Base-by-base conservation (phyloP, 2,329 filamentous ascomycete species). In the Microcera coccophila region DNA sequence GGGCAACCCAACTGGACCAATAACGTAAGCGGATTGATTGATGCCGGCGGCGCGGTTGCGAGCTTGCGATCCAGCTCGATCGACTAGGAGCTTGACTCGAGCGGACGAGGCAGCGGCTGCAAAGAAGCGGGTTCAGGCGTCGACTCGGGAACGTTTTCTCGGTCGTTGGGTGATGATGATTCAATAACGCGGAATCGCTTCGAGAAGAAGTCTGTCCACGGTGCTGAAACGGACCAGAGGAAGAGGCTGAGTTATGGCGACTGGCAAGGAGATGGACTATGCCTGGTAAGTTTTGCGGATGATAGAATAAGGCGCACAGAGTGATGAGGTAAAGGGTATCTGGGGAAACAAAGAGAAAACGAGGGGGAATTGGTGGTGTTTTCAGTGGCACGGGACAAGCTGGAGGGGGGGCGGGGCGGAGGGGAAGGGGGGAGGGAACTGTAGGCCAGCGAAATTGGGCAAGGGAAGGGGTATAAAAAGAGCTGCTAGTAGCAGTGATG, bases 341-440 rank as follows among this genome's bases (percentile, higher is more conserved):
- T 58, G 55, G 55, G 55, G 55, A 58, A 58, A 58, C 55, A 58
- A 58, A 58, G 55, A 58, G 53, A 57, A 58, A 58, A 55, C 40
- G 52, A 53, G 53, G 47, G 53, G 53, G 49, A 56, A 47, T 58
- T 47, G 55, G 45, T 56, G 51, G 51, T 58, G 53, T 54, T 58
- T 57, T 58, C 47, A 49, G 55, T 58, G 55, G 55, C 53, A 58
- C 55, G 53, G 55, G 55, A 57, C 55, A 58, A 50, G 55, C 54
- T 57, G 49, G 54, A 54, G 52, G 54, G 49, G 49, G 44, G 39
- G 43, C 34, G 40, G 43, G 37, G 46, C 39, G 40, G 50, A 46
- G 43, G 47, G 43, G 43, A 34, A 42, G 42, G 46, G 41, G 47
- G 49, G 45, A 56, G 53, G 47, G 52, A 57, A 57, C 49, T 46